Evolutionary conservation across 352 stramenopile species (phyloP), one percentile per base, ranked within the genome.

Genomic region (Pythium aphanidermatum): DNA sequence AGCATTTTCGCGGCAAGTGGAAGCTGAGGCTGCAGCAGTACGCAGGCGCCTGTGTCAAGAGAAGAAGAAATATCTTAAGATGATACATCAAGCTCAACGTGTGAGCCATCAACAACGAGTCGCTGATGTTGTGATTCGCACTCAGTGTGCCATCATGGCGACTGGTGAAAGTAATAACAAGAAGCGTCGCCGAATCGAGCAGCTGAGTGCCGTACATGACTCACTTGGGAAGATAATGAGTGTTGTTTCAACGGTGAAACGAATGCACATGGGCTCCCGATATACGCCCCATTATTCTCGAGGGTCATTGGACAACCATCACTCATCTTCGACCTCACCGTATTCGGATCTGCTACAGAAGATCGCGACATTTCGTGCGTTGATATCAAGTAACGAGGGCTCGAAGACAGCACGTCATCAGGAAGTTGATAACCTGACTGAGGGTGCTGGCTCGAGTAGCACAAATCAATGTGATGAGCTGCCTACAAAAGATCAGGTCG

Each of bases 81-180:
- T 83, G 56, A 36, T 65, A n/a, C 55, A 65, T 3, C 40, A 60
- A 17, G 62, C 60, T 2, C 57, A 80, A 5, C 52, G 55, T n/a
- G 58, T 81, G 36, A 36, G 56, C 34, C 78, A 87, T n/a, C 64
- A 79, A 29, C 75, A 85, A 31, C 75, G 72, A 16, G 64, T 87
- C 3, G 66, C 70, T 0, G 67, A 85, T 37, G 23, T 68, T 2
- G 73, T 90, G 13, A 67, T 86, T 7, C 57, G 78, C 25, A 58
- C 65, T 13, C 77, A 90, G 37, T 85, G 72, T 31, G 60, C 62
- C 7, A 63, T 78, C 6, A 69, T 90, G 57, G 63, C 72, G 13
- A 54, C 45, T 2, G 57, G 52, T 2, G 56, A 69, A 3, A 45
- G 63, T 13, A 63, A 36, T 70, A 55, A 5, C 31, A 50, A 32